These are phyloP conservation scores for Byssochlamys sp. DNA, from an alignment of 2,329 filamentous ascomycete genomes.

Conservation along the genomic window DNA sequence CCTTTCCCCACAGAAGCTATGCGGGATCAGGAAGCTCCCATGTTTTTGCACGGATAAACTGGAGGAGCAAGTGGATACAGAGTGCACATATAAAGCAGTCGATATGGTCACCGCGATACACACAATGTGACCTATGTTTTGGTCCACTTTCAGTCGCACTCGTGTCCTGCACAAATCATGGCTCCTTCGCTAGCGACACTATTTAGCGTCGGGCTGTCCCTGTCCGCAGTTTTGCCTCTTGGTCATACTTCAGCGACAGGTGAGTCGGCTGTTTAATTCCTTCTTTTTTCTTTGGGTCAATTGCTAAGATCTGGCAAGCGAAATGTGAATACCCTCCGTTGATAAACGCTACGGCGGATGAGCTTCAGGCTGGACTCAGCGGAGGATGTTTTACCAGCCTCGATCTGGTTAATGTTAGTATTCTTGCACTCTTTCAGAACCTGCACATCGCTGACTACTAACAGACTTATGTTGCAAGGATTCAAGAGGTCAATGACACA, in stretches of 20 bases:
- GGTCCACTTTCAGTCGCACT: background rate
- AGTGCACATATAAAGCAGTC: background rate
- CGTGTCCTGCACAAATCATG: background rate
- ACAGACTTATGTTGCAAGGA: slow-evolving; percentile 43
- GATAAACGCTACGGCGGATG: slow-evolving; percentile 44
- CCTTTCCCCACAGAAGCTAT: background rate
- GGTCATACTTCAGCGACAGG: background rate
- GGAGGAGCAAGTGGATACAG: background rate
- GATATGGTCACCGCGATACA: background rate
- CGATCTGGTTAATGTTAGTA: slow-evolving; percentile 42
- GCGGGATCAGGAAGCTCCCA: background rate
- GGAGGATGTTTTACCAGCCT: slow-evolving; percentile 45
- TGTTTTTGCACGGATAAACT: background rate
- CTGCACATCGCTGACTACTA: slow-evolving; percentile 5
- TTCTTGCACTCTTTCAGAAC: background rate
- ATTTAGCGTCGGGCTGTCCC: background rate
- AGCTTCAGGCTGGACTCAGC: slow-evolving; percentile 42
- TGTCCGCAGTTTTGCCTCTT: background rate
- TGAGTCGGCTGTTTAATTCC: background rate
- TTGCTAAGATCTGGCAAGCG: background rate
- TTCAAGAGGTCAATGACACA: slow-evolving; percentile 44
- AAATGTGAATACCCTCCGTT: slow-evolving; percentile 29
- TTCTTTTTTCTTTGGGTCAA: background rate
- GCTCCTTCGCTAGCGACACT: background rate
- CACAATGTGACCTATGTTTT: background rate